phyloP scores from a whole-genome alignment of 164 flowering plant species.

The Akebia trifoliata region DNA sequence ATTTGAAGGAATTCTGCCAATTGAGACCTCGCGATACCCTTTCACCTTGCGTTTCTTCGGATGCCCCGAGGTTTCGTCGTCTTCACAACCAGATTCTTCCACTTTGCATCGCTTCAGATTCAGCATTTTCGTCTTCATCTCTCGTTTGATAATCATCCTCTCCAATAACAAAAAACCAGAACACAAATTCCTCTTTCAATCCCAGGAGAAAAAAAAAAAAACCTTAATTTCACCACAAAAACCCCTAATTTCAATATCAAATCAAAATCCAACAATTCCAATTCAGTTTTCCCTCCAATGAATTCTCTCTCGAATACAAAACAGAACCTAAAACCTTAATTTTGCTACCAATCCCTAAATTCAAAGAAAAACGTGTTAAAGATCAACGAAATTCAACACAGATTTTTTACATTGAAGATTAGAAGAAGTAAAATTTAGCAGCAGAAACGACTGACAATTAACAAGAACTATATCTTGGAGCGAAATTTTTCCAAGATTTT shows the following conservation, averaged over 20 bases:
- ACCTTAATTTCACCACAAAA: constrained; percentile 1
- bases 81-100: constrained; percentile 20
- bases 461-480: background rate
- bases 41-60: constrained; percentile 27
- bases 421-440: too few relatives aligned
- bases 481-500: background rate
- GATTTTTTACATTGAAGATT: too few relatives aligned
- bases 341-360: background rate
- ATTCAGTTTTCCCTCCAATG: too few relatives aligned
- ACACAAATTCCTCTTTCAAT: constrained; percentile 8
- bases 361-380: too few relatives aligned
- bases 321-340: background rate
- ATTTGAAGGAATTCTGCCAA: constrained; percentile 40
- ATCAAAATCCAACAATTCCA: background rate
- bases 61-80: constrained; percentile 15
- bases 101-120: constrained; percentile 38
- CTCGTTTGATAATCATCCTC: constrained; percentile 43
- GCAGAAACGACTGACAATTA: background rate
- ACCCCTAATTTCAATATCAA: too few relatives aligned
- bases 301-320: too few relatives aligned
- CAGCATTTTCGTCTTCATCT: constrained; percentile 41
- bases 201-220: background rate
- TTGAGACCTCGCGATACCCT: constrained; percentile 46
- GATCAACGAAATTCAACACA: background rate
- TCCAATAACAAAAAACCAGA: background rate